A percentile compares a stretch with the other conserved stretches of the same genome.
Evolutionary conservation across 2,329 filamentous ascomycete species (phyloP).

Genomic region (Penicillium sp.): DNA sequence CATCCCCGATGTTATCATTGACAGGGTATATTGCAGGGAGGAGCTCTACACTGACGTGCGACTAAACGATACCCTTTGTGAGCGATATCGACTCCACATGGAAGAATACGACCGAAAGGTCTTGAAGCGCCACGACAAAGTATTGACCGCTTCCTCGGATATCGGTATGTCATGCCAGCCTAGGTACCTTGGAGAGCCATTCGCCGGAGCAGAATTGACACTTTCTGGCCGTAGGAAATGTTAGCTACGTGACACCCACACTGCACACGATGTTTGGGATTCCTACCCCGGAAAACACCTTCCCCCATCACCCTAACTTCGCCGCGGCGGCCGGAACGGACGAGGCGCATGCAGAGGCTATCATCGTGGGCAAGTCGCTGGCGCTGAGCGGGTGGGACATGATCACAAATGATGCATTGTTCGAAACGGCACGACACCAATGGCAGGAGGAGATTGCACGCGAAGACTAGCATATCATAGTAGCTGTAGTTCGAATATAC

Average conservation of each 20-base stretch:
- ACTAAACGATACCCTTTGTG: slow-evolving; percentile 45
- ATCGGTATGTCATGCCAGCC: slow-evolving; percentile 32
- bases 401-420: slow-evolving; percentile 23
- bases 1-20: not conserved
- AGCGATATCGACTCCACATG: slow-evolving; percentile 46
- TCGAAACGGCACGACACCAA: slow-evolving; percentile 21
- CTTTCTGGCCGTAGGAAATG: slow-evolving; percentile 40
- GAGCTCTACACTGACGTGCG: slow-evolving; percentile 45
- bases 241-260: slow-evolving; percentile 46
- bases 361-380: slow-evolving; percentile 47
- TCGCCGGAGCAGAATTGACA: not conserved
- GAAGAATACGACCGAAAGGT: slow-evolving; percentile 36
- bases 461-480: slow-evolving; percentile 8
- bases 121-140: slow-evolving; percentile 35
- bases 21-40: slow-evolving; percentile 8
- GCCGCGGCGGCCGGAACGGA: slow-evolving; percentile 44
- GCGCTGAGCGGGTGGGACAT: slow-evolving; percentile 38
- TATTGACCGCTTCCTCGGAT: slow-evolving; percentile 46
- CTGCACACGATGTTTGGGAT: slow-evolving; percentile 50
- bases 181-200: not conserved
- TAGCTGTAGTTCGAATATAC: not conserved
- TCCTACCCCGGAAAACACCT: slow-evolving; percentile 33
- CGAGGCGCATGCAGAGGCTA: slow-evolving; percentile 40
- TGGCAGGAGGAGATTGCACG: slow-evolving; percentile 24
- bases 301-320: slow-evolving; percentile 42